phyloP scores from a whole-genome alignment of 176 grass and related monocot genomes.

The bread wheat (Triticum aestivum) region DNA sequence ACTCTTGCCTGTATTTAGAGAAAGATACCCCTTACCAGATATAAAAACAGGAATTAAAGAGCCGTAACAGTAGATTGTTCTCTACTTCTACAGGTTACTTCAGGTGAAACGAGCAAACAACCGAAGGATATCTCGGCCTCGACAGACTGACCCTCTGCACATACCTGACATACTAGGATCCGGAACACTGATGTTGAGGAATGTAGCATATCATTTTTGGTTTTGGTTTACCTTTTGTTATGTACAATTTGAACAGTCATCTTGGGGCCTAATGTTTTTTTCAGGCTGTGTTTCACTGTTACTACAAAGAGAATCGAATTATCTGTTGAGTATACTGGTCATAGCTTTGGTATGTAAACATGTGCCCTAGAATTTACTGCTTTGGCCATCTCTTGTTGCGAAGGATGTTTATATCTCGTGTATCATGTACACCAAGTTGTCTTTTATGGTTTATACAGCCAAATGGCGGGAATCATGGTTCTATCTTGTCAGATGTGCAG shows the following conservation, averaged over 20 bases:
- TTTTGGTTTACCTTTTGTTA: conserved; percentile 10
- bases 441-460: background rate
- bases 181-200: conserved; percentile 35
- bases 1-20: background rate
- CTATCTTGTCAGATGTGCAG: no score
- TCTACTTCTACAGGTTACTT: conserved; percentile 34
- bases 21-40: background rate
- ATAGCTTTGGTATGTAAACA: background rate
- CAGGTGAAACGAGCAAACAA: conserved; percentile 23
- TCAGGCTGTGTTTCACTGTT: conserved; percentile 27
- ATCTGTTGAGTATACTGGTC: background rate
- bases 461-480: background rate
- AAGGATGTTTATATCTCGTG: no score
- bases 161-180: conserved; percentile 45
- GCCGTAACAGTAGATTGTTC: background rate
- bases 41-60: background rate
- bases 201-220: conserved; percentile 48
- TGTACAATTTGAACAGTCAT: conserved; percentile 49
- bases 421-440: no score
- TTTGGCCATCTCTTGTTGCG: no score
- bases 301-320: conserved; percentile 27
- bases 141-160: conserved; percentile 41
- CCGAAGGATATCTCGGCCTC: background rate
- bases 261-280: conserved; percentile 32
- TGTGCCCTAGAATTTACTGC: background rate